These are phyloP conservation scores for Clausena lansium DNA, from an alignment of 345 rosid species.

Conservation along the genomic window DNA sequence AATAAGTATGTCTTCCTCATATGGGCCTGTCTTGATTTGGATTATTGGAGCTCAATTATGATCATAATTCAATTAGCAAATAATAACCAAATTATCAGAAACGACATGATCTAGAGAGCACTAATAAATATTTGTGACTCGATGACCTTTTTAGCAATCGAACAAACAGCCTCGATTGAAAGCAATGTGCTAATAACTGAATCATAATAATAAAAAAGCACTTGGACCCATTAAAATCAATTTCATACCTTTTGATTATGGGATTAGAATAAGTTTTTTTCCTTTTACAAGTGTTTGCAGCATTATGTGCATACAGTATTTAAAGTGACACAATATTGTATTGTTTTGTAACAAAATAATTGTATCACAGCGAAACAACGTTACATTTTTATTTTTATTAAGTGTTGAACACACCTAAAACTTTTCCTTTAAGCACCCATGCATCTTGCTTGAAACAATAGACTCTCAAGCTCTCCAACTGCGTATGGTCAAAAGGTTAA, in stretches of 20 bases:
- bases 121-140: neutral
- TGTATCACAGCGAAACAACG: no score
- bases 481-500: slow-evolving; percentile 6
- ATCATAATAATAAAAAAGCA: neutral
- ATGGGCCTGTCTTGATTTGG: neutral
- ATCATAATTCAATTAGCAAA: neutral
- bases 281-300: no score
- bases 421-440: neutral
- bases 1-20: neutral
- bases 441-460: neutral
- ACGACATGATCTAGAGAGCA: neutral
- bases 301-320: no score
- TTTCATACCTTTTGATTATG: slow-evolving; percentile 10
- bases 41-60: neutral
- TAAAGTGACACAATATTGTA: no score
- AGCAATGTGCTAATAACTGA: slow-evolving; percentile 12
- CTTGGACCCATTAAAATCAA: slow-evolving; percentile 21
- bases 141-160: neutral
- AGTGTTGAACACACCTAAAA: no score
- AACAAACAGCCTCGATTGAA: slow-evolving; percentile 2
- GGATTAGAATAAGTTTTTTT: neutral
- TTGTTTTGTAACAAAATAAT: no score
- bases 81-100: neutral
- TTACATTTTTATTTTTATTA: no score
- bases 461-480: neutral